These are phyloP conservation scores for Fusarium euwallaceae DNA, from an alignment of 2,329 filamentous ascomycete genomes.

Conservation along the genomic window DNA sequence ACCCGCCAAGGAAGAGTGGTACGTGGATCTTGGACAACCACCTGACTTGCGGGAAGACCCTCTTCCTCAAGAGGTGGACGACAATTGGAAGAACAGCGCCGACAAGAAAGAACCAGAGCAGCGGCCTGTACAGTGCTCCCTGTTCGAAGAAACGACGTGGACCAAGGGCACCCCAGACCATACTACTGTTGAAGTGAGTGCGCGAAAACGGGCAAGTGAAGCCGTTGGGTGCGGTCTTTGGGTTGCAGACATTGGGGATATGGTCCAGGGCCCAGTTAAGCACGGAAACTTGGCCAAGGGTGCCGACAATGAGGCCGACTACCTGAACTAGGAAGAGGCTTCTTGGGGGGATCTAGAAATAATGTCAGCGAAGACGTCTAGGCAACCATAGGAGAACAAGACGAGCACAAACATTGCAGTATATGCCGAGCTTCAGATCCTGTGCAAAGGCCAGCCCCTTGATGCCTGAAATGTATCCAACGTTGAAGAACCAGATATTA, in stretches of 20 bases:
- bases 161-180: slow-evolving; percentile 70
- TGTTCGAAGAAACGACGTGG: slow-evolving; percentile 67
- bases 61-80: slow-evolving; percentile 55
- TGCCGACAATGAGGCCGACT: slow-evolving; percentile 58
- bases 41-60: slow-evolving; percentile 37
- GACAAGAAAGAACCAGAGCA: slow-evolving; percentile 68
- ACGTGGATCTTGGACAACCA: slow-evolving; percentile 50
- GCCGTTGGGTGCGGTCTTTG: slow-evolving; percentile 56
- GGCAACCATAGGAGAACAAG: not conserved
- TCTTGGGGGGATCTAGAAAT: slow-evolving; percentile 56
- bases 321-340: slow-evolving; percentile 59
- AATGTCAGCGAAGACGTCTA: slow-evolving; percentile 5
- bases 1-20: slow-evolving; percentile 48
- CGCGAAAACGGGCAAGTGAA: slow-evolving; percentile 58
- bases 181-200: slow-evolving; percentile 64
- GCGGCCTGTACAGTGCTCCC: slow-evolving; percentile 61
- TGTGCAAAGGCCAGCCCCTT: slow-evolving; percentile 58
- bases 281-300: slow-evolving; percentile 59
- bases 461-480: slow-evolving; percentile 57
- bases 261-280: slow-evolving; percentile 55
- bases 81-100: slow-evolving; percentile 62
- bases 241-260: slow-evolving; percentile 64
- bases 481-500: slow-evolving; percentile 56
- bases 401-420: slow-evolving; percentile 45
- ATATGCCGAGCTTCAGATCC: slow-evolving; percentile 62